Conservation (phyloP, 495 filamentous ascomycete genomes). For the Durotheca rogersii region DNA sequence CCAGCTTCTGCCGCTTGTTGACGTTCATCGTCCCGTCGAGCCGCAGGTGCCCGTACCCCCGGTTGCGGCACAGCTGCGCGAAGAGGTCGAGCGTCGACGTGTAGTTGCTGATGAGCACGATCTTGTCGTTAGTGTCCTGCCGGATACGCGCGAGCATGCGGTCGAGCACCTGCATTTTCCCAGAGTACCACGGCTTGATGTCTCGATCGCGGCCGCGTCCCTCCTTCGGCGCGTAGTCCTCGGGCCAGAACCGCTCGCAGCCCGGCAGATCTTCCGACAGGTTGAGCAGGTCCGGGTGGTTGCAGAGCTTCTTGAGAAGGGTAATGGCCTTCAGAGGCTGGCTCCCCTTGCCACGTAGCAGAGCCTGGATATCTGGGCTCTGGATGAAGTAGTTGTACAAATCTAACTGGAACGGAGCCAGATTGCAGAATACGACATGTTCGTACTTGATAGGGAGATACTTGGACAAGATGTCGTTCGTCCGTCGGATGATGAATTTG, state of each 20-base stretch:
- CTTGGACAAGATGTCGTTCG: constrained; percentile 97
- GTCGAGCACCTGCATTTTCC: constrained; percentile 98
- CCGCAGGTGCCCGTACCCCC: constrained; percentile 80
- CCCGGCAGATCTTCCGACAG: constrained; percentile 84
- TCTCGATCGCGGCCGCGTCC: constrained; percentile 86
- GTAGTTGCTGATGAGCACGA: constrained; percentile 98
- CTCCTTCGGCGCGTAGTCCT: constrained; percentile 87
- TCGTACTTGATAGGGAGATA: constrained; percentile 99
- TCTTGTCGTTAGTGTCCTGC: constrained; percentile 97
- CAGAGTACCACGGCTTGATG: constrained; percentile 92
- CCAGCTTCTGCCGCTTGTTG: constrained; percentile 92
- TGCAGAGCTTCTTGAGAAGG: constrained; percentile 97
- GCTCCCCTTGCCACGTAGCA: constrained; percentile 91
- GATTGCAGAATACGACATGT: constrained; percentile 99
- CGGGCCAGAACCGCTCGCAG: constrained; percentile 77
- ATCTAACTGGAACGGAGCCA: constrained; percentile 86
- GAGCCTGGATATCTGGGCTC: constrained; percentile 88
- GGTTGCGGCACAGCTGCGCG: constrained; percentile 81
- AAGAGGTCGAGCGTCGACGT: constrained; percentile 96
- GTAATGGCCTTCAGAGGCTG: constrained; percentile 96
- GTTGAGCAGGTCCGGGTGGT: constrained; percentile 92
- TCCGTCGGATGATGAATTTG: constrained; percentile 98
- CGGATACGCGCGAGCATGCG: constrained; percentile 97
- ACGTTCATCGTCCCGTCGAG: constrained; percentile 98
- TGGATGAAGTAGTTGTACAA: constrained; percentile 97